phyloP scores from a whole-genome alignment of 2,329 filamentous ascomycete species.

The Cryphonectria radicalis region DNA sequence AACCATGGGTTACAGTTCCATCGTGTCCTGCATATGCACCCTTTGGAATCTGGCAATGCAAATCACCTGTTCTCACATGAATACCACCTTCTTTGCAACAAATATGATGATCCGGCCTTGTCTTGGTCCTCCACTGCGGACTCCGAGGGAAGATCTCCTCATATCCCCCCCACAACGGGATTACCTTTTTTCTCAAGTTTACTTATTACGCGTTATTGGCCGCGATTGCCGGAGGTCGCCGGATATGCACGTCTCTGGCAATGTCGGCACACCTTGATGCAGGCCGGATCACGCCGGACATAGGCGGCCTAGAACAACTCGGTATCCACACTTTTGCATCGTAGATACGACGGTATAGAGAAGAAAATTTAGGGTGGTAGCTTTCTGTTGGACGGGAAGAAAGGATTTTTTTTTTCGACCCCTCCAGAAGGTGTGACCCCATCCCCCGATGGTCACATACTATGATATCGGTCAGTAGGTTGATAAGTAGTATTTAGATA shows the following conservation, averaged over 20 bases:
- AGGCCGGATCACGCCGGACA: background rate
- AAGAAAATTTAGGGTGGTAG: background rate
- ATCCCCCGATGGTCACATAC: too few relatives aligned
- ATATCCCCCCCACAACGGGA: background rate
- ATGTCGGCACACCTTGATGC: background rate
- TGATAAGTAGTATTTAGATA: background rate
- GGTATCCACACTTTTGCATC: background rate
- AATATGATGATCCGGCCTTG: background rate
- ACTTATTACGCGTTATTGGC: background rate
- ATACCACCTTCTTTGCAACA: background rate
- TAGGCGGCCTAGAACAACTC: background rate
- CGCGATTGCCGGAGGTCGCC: background rate
- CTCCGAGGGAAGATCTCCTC: background rate
- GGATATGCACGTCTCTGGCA: background rate
- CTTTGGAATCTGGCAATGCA: background rate
- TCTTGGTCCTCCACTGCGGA: background rate
- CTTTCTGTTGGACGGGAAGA: background rate
- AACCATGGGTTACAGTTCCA: background rate
- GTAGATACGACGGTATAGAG: background rate
- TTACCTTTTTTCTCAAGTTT: background rate
- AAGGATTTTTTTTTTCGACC: background rate
- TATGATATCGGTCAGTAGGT: too few relatives aligned
- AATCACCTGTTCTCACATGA: background rate
- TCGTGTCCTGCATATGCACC: background rate
- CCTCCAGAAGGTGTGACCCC: too few relatives aligned